Evolutionary conservation across 2,329 filamentous ascomycete species (phyloP).

Genomic region (Cordyceps militaris): DNA sequence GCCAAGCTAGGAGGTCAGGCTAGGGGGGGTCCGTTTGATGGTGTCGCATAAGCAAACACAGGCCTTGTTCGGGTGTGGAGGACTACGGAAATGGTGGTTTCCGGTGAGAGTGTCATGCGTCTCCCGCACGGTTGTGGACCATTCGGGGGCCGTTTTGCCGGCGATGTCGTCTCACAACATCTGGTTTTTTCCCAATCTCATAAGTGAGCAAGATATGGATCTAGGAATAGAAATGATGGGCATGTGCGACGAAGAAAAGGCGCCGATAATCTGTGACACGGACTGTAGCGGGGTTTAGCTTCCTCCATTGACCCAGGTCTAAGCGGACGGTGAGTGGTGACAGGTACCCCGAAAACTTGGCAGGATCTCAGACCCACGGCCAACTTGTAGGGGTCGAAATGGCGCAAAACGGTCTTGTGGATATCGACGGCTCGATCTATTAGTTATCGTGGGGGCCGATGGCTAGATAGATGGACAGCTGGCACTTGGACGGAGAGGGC

Average conservation of each 20-base stretch:
- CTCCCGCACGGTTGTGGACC: not conserved
- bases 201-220: not conserved
- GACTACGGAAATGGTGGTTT: not conserved
- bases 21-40: not conserved
- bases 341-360: not conserved
- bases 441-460: not conserved
- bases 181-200: not conserved
- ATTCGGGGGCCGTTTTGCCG: not conserved
- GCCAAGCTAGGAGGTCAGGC: too few species aligned
- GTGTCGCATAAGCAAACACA: not conserved
- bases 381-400: not conserved
- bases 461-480: not conserved
- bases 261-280: not conserved
- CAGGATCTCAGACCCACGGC: not conserved
- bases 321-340: not conserved
- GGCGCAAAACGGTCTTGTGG: not conserved
- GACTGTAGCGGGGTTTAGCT: not conserved
- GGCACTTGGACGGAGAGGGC: not conserved
- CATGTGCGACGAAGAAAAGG: not conserved
- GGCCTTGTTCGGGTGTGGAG: not conserved
- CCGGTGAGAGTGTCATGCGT: not conserved
- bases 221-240: not conserved
- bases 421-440: not conserved
- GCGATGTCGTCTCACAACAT: not conserved
- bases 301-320: not conserved